Evolutionary conservation across 768 basidiomycete genomes (phyloP).

Genomic region (Phanerochaete sordida): DNA sequence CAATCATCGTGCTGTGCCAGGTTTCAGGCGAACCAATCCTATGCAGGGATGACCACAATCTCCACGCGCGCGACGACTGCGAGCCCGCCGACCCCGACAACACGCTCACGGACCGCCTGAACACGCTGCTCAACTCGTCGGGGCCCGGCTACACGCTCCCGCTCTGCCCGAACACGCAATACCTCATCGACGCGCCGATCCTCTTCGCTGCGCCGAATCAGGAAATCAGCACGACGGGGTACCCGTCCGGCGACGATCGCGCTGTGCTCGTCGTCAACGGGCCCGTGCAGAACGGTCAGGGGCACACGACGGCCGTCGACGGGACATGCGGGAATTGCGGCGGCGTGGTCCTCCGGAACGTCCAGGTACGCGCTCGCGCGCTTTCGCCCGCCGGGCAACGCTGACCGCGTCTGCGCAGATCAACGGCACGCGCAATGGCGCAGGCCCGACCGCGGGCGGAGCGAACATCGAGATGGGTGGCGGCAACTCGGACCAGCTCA

Average conservation of each 20-base stretch:
- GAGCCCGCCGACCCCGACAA: constrained; percentile 53
- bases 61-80: constrained; percentile 23
- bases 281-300: constrained; percentile 53
- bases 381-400: not conserved
- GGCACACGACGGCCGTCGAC: constrained; percentile 72
- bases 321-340: constrained; percentile 59
- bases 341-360: constrained; percentile 62
- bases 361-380: constrained; percentile 51
- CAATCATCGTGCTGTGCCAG: not conserved
- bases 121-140: constrained; percentile 59
- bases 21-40: not conserved
- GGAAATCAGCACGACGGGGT: constrained; percentile 79
- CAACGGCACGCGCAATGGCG: constrained; percentile 63
- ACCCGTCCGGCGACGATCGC: constrained; percentile 63
- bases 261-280: constrained; percentile 72
- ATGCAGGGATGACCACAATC: constrained; percentile 2
- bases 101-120: constrained; percentile 61
- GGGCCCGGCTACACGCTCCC: constrained; percentile 63
- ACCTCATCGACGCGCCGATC: constrained; percentile 64
- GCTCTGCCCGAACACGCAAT: constrained; percentile 62
- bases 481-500: constrained; percentile 60
- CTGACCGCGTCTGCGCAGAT: constrained; percentile 40
- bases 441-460: constrained; percentile 52
- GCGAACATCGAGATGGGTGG: constrained; percentile 89
- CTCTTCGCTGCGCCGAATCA: constrained; percentile 64